These are phyloP conservation scores for Pythium diclinum DNA, from an alignment of 352 stramenopile species.

Conservation along the genomic window DNA sequence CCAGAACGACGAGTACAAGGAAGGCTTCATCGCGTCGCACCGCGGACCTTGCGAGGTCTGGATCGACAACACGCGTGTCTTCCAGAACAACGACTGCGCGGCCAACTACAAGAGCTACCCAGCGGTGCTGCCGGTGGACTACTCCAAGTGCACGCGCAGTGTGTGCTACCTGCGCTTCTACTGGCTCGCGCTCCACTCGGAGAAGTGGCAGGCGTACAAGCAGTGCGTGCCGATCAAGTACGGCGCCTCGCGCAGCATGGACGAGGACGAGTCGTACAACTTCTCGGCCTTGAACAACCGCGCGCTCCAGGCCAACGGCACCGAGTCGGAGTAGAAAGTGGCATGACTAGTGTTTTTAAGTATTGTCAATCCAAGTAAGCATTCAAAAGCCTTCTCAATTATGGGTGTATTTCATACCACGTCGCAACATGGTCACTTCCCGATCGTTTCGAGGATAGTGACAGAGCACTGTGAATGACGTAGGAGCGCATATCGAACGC, in stretches of 20 bases:
- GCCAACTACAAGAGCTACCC: constrained; percentile 34
- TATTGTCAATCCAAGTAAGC: no score
- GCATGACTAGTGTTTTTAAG: background rate
- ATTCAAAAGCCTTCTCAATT: no score
- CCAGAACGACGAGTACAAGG: constrained; percentile 44
- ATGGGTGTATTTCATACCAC: no score
- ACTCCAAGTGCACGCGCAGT: constrained; percentile 28
- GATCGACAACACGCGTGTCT: constrained; percentile 45
- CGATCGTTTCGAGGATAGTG: no score
- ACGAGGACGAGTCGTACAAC: constrained; percentile 9
- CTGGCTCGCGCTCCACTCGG: constrained; percentile 33
- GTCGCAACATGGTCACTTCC: no score
- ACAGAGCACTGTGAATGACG: no score
- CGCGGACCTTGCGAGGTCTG: constrained; percentile 55
- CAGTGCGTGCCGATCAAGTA: constrained; percentile 28
- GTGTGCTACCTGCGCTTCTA: constrained; percentile 37
- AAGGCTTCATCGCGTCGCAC: constrained; percentile 54
- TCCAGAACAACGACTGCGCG: constrained; percentile 47
- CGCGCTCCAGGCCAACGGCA: constrained; percentile 1
- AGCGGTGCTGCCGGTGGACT: constrained; percentile 34
- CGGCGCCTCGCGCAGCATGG: constrained; percentile 11
- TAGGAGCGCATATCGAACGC: no score
- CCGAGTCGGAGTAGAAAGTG: background rate
- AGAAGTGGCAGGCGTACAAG: constrained; percentile 37
- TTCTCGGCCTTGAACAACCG: constrained; percentile 6